These are phyloP conservation scores for Paraphoma chrysanthemicola DNA, from an alignment of 2,329 filamentous ascomycete genomes.

Conservation along the genomic window DNA sequence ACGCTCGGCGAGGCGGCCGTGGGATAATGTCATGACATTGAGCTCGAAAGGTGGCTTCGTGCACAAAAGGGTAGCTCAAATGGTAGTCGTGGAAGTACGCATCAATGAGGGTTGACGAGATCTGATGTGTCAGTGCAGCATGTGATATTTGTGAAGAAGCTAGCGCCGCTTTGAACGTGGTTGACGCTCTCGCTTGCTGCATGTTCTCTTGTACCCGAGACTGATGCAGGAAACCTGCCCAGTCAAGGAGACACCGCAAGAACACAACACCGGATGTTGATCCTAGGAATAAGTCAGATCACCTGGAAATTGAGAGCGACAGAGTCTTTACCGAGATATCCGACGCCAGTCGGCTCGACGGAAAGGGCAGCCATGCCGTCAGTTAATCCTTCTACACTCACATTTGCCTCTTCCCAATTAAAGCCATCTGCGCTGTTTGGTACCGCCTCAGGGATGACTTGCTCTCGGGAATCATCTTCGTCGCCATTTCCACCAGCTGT, in stretches of 20 bases:
- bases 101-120: conserved; percentile 28
- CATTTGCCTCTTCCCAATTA: conserved; percentile 31
- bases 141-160: conserved; percentile 32
- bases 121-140: conserved; percentile 25
- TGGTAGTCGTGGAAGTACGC: conserved; percentile 35
- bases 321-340: conserved; percentile 24
- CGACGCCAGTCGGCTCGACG: conserved; percentile 34
- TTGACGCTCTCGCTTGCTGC: conserved; percentile 12
- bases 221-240: conserved; percentile 35
- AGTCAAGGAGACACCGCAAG: conserved; percentile 31
- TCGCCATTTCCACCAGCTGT: not conserved
- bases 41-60: conserved; percentile 34
- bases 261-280: conserved; percentile 36
- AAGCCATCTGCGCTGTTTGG: conserved; percentile 32
- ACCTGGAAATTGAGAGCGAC: too few species aligned
- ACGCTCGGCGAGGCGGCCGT: conserved; percentile 26
- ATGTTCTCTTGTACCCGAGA: conserved; percentile 17
- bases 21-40: conserved; percentile 33
- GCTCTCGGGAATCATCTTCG: conserved; percentile 9
- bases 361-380: conserved; percentile 37
- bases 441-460: conserved; percentile 31
- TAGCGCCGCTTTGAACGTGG: conserved; percentile 18
- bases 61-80: conserved; percentile 32
- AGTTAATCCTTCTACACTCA: conserved; percentile 26
- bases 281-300: conserved; percentile 6